Evolutionary conservation across 2,329 filamentous ascomycete species (phyloP).

Genomic region (Neoarthrinium moseri): DNA sequence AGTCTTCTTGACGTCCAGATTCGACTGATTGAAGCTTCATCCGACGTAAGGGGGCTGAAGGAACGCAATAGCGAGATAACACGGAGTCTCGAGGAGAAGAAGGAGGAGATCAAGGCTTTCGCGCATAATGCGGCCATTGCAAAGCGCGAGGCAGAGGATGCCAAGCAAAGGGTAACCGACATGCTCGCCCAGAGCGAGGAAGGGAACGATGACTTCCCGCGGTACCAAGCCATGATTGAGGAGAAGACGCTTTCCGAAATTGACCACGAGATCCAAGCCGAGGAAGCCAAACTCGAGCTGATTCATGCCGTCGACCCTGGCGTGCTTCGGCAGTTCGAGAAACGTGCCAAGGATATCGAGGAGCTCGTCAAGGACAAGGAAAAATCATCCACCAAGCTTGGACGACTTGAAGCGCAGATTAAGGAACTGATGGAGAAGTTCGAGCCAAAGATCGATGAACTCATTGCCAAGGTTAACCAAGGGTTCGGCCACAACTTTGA

Average conservation of each 20-base stretch:
- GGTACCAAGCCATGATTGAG: conserved; percentile 41
- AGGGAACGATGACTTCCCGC: conserved; percentile 34
- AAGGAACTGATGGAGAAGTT: conserved; percentile 66
- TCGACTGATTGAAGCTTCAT: conserved; percentile 74
- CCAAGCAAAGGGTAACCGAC: conserved; percentile 36
- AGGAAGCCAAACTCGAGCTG: conserved; percentile 73
- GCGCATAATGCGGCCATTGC: conserved; percentile 37
- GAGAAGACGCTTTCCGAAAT: conserved; percentile 62
- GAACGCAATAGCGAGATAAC: conserved; percentile 62
- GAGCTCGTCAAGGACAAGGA: conserved; percentile 58
- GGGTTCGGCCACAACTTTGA: conserved; percentile 93
- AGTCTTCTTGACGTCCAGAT: conserved; percentile 69
- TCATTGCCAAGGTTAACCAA: conserved; percentile 80
- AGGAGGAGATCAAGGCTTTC: conserved; percentile 35
- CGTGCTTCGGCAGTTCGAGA: conserved; percentile 75
- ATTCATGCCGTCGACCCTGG: conserved; percentile 76
- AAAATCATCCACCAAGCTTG: conserved; percentile 53
- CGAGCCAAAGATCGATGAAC: conserved; percentile 78
- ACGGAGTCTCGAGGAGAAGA: conserved; percentile 46
- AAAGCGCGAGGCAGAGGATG: conserved; percentile 32
- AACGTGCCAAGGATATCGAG: conserved; percentile 68
- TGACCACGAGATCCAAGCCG: conserved; percentile 70
- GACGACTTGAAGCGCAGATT: conserved; percentile 57
- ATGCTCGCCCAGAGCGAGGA: conserved; percentile 38
- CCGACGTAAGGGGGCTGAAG: conserved; percentile 71